Conservation (phyloP, 306 rosid species). For the Castanea mollissima region DNA sequence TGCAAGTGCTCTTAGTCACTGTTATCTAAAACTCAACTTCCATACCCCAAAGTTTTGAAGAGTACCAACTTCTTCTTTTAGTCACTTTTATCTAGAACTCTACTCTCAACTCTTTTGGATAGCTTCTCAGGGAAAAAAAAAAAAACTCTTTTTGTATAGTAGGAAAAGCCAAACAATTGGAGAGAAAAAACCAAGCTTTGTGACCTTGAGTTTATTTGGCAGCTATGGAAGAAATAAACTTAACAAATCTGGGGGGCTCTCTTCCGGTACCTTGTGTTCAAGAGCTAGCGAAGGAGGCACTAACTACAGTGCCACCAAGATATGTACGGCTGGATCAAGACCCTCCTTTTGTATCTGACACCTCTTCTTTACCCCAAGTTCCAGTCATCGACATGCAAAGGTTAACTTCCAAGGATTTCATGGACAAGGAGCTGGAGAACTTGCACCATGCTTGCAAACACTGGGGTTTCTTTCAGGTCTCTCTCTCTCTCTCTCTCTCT, state of each 20-base stretch:
- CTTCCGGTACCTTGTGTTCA: slow-evolving; percentile 1
- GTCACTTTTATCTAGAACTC: too few species aligned
- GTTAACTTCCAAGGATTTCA: slow-evolving; percentile 15
- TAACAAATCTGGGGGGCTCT: neutral
- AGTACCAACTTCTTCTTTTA: too few species aligned
- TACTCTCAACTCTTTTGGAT: too few species aligned
- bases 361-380: neutral
- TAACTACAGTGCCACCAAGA: neutral
- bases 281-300: neutral
- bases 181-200: too few species aligned
- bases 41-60: too few species aligned
- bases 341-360: neutral
- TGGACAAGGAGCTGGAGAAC: slow-evolving; percentile 31
- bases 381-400: neutral
- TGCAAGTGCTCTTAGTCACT: too few species aligned
- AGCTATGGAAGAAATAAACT: neutral
- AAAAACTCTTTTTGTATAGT: too few species aligned
- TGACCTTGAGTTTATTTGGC: neutral
- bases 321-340: slow-evolving; percentile 4
- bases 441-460: slow-evolving; percentile 44
- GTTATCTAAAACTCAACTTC: too few species aligned
- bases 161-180: too few species aligned
- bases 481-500: neutral
- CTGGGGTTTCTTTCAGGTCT: slow-evolving; percentile 58
- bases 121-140: too few species aligned